A percentile compares a stretch with the other conserved stretches of the same genome.
Evolutionary conservation across 2,329 filamentous ascomycete species (phyloP).

Genomic region (Aspergillus sp.): DNA sequence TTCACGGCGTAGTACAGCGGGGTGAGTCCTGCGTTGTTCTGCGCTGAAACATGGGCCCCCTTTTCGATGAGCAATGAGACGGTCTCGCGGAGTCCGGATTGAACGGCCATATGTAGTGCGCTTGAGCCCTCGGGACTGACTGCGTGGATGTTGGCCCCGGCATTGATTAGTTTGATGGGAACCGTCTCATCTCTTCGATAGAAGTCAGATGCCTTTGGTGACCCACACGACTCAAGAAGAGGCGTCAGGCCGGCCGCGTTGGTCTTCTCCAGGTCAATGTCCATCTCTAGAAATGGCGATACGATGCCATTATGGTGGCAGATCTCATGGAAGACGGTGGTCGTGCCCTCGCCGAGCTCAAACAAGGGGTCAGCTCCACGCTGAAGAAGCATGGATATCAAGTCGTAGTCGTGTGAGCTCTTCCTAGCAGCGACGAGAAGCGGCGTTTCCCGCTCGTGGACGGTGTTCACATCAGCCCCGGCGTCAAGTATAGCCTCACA

Average conservation of each 20-base stretch:
- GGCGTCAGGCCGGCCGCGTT: neutral
- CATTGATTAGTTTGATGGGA: neutral
- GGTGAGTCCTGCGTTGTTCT: neutral
- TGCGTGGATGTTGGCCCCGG: constrained; percentile 5
- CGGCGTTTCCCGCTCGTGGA: neutral
- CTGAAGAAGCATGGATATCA: constrained; percentile 4
- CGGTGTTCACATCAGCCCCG: neutral
- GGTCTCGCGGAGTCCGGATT: neutral
- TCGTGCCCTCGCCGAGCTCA: neutral
- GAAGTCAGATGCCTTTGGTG: neutral
- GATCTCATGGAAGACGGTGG: constrained; percentile 4
- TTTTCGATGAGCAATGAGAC: neutral
- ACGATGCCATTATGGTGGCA: neutral
- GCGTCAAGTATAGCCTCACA: neutral
- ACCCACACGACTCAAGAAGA: neutral
- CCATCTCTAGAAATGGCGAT: neutral
- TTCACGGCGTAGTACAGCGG: constrained; percentile 2
- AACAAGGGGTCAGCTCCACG: constrained; percentile 1
- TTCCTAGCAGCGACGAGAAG: neutral
- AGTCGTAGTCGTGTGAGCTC: neutral
- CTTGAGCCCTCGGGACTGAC: neutral
- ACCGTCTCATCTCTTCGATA: neutral
- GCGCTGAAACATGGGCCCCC: neutral
- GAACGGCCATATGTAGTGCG: neutral
- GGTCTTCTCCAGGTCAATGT: neutral